These are phyloP conservation scores for Lactarius akahatsu DNA, from an alignment of 768 basidiomycete species.

Conservation along the genomic window DNA sequence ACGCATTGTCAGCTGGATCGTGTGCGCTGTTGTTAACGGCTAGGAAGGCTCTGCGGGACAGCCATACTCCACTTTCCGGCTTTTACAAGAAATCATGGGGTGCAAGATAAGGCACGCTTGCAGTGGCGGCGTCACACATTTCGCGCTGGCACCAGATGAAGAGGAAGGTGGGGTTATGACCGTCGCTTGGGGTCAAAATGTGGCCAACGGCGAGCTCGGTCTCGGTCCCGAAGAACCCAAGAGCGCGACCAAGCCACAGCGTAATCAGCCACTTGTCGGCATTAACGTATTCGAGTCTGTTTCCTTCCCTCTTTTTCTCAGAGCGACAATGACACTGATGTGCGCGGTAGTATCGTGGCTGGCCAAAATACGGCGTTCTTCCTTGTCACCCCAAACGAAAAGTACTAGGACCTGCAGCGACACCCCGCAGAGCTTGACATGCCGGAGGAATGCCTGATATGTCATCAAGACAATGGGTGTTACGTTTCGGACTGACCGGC, in stretches of 20 bases:
- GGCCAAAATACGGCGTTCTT: conserved; percentile 87
- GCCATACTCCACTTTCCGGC: too few species aligned
- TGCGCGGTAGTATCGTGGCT: conserved; percentile 69
- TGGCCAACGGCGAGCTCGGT: conserved; percentile 85
- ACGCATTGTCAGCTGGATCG: too few species aligned
- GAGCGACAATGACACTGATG: neutral
- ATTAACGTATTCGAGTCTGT: conserved; percentile 76
- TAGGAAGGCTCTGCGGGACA: too few species aligned
- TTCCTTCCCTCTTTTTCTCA: conserved; percentile 3
- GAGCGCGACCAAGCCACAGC: conserved; percentile 80
- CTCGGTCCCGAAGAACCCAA: conserved; percentile 78
- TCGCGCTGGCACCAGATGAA: too few species aligned
- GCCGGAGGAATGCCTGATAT: conserved; percentile 68
- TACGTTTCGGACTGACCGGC: too few species aligned
- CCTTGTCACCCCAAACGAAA: conserved; percentile 72
- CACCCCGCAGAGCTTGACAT: conserved; percentile 76
- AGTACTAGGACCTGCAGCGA: conserved; percentile 72
- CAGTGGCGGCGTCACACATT: too few species aligned
- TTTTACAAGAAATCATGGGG: too few species aligned
- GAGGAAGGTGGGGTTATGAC: too few species aligned
- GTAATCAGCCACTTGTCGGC: conserved; percentile 66
- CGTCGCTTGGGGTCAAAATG: conserved; percentile 82
- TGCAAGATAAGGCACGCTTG: too few species aligned
- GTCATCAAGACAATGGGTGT: conserved; percentile 64
- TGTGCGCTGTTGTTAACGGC: too few species aligned